Percentiles rank a stretch among this genome's conserved stretches.
phyloP scores from a whole-genome alignment of 768 basidiomycete species.

The Pleurotus tuoliensis region DNA sequence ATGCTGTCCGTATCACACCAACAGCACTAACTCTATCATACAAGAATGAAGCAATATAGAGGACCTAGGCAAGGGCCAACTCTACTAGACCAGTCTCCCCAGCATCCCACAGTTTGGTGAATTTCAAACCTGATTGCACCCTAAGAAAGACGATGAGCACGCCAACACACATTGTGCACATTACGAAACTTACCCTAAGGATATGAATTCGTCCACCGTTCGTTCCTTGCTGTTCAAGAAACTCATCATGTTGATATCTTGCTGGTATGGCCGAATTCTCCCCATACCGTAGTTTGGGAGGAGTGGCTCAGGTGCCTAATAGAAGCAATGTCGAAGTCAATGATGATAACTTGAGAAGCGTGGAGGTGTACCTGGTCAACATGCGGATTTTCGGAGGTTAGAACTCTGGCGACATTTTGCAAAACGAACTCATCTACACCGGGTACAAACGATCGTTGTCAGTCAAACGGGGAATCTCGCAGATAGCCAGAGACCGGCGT shows the following conservation, averaged over 20 bases:
- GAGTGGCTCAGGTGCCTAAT: conserved; percentile 38
- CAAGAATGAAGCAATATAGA: no score
- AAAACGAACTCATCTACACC: conserved; percentile 33
- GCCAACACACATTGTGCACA: not conserved
- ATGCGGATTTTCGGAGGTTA: not conserved
- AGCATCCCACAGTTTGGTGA: conserved; percentile 33
- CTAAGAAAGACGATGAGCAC: not conserved
- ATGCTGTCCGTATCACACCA: no score
- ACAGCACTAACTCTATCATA: no score
- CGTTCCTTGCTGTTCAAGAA: conserved; percentile 40
- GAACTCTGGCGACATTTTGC: conserved; percentile 20
- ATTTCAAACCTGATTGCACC: conserved; percentile 24
- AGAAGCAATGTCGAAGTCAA: not conserved
- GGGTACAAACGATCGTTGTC: no score
- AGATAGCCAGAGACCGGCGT: not conserved
- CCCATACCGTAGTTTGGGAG: conserved; percentile 46
- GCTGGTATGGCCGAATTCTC: conserved; percentile 33
- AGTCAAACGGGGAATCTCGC: no score
- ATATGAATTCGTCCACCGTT: conserved; percentile 33
- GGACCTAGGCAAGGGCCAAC: conserved; percentile 14
- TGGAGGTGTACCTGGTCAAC: not conserved
- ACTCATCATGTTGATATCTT: conserved; percentile 44
- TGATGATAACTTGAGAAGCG: no score
- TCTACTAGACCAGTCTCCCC: conserved; percentile 32
- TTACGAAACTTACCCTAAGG: conserved; percentile 22